Percentiles rank a stretch among this genome's conserved stretches.
These are phyloP conservation scores for Fusarium pseudoanthophilum DNA, from an alignment of 2,329 filamentous ascomycete species.

Conservation along the genomic window DNA sequence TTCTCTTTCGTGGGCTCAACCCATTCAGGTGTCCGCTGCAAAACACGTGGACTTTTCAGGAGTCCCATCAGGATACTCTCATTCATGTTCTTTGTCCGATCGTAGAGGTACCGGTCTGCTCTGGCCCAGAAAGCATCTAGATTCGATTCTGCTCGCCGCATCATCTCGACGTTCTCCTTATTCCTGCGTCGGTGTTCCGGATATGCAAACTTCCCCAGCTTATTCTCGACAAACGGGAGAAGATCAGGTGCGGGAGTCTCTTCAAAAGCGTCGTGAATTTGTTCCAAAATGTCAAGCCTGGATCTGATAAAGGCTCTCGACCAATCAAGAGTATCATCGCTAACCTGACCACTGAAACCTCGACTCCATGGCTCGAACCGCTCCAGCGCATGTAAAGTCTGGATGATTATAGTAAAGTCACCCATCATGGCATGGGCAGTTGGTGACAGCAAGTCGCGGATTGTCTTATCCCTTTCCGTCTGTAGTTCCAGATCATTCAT, in stretches of 20 bases:
- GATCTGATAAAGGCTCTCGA: not conserved
- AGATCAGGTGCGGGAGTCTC: not conserved
- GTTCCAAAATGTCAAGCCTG: not conserved
- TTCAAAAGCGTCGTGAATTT: not conserved
- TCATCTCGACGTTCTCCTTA: not conserved
- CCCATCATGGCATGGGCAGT: not conserved
- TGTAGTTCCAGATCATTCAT: not conserved
- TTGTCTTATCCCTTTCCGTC: not conserved
- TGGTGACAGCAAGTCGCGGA: not conserved
- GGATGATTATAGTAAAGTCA: not conserved
- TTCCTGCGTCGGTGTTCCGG: not conserved
- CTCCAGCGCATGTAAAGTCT: not conserved
- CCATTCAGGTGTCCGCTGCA: not conserved
- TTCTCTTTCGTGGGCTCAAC: not conserved
- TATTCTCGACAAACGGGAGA: not conserved
- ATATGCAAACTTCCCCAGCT: not conserved
- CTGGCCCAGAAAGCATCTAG: not conserved
- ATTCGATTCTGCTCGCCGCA: not conserved
- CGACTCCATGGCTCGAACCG: not conserved
- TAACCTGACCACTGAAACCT: not conserved
- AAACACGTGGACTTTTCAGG: not conserved
- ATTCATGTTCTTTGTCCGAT: not conserved
- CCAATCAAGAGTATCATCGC: not conserved
- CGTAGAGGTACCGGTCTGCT: not conserved
- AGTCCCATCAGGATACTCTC: not conserved